These are phyloP conservation scores for Sphaerulina vaccinii DNA, from an alignment of 2,329 filamentous ascomycete genomes.

Conservation along the genomic window DNA sequence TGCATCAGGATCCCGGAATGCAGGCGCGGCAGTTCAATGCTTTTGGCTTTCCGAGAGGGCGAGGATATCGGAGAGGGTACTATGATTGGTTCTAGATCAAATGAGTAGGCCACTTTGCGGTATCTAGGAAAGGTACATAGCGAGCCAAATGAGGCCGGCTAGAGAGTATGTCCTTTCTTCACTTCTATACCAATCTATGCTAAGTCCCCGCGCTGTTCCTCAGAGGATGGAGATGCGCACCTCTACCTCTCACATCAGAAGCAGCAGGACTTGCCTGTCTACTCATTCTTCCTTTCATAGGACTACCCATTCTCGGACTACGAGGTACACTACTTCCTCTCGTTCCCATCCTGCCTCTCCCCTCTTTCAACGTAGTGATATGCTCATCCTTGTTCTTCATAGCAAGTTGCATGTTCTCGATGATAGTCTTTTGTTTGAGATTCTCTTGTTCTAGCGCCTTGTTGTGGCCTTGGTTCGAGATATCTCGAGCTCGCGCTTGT, in stretches of 20 bases:
- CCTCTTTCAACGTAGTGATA: constrained; percentile 35
- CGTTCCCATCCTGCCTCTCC: constrained; percentile 37
- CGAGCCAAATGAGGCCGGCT: too few species aligned
- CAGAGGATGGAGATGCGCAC: constrained; percentile 26
- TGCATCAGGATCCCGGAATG: neutral
- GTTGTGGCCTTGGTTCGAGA: constrained; percentile 27
- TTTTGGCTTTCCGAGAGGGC: neutral
- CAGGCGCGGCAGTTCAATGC: neutral
- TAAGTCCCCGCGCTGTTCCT: constrained; percentile 15
- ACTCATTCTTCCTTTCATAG: constrained; percentile 32
- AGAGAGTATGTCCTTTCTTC: too few species aligned
- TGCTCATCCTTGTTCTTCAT: constrained; percentile 39
- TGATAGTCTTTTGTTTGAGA: constrained; percentile 28
- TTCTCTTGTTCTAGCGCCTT: constrained; percentile 30
- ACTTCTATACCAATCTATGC: too few species aligned
- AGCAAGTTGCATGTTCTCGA: constrained; percentile 32
- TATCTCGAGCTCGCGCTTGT: constrained; percentile 27
- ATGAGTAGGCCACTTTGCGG: too few species aligned
- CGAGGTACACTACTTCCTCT: constrained; percentile 39
- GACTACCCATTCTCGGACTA: constrained; percentile 36
- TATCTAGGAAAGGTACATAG: too few species aligned
- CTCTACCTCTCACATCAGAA: constrained; percentile 15
- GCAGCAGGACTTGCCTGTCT: constrained; percentile 35
- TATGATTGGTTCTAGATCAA: too few species aligned
- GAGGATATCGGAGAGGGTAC: too few species aligned